Base-by-base conservation (phyloP, 2,329 filamentous ascomycete genomes). In the Diplodia sapinea region DNA sequence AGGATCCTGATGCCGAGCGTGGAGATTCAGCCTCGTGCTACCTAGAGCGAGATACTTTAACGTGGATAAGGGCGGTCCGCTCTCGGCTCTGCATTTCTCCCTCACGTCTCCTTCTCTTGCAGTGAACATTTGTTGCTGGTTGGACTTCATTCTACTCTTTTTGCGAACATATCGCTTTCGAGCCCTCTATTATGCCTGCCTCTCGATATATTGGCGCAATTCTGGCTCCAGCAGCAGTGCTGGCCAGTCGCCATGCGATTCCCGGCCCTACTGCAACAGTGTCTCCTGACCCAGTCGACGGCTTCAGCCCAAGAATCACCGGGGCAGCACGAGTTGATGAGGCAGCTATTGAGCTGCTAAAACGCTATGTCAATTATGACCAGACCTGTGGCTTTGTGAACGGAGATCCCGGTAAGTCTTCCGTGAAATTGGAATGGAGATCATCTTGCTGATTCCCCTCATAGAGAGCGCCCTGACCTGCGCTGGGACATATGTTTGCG, bases 321-420 rank as follows among this genome's bases (percentile, higher is more conserved):
- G 59, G 59, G 23, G 59, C 59, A 13, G 47, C 59, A 11, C 43
- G 23, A n/a, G 13, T 63, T 20, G 70, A 70, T 15, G 36, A 73
- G 4, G 70, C 66, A 17, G 63, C 47, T 11, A 68, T 76, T 26
- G 72, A 72, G 47, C 70, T 78, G 9, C 75, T 75, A 63, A 74
- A 64, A 36, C 75, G 76, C 3, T 70, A 72, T 31, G 56, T 70
- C 29, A 70, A 65, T 3, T 63, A 63, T 9, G 69, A 69, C 26
- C 74, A 74, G 13, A 77, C 74, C 8, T 79, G 76, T 66, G 77
- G 75, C 38, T 78, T 72, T 56, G 68, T 76, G 1, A 74, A 72
- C 31, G 76, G 72, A 13, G 49, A 70, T 9, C 71, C 71, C 57
- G 70, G 77, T 78, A 71, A 59, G 71, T 43, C 3, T 40, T 40